Conservation (phyloP, 73 alveolate genomes). For the Paramecium octaurelia region DNA sequence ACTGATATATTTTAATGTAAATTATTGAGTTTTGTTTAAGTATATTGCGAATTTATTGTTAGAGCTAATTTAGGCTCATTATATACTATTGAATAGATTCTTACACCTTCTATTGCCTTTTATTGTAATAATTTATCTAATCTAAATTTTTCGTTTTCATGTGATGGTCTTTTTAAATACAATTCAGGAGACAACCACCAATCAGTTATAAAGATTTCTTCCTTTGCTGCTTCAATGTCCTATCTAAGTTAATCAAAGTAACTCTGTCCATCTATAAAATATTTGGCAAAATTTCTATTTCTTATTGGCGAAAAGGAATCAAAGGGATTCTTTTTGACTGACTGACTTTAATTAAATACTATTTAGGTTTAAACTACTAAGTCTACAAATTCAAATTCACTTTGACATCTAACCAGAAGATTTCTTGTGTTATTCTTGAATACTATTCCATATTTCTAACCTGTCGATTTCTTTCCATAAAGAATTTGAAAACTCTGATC, state of each 20-base stretch:
- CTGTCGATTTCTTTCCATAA: slow-evolving; percentile 56
- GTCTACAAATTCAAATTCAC: slow-evolving; percentile 26
- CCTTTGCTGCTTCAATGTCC: slow-evolving; percentile 68
- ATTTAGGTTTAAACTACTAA: slow-evolving; percentile 15
- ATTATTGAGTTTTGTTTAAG: slow-evolving; percentile 61
- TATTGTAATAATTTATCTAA: slow-evolving; percentile 54
- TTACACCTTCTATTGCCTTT: slow-evolving; percentile 85
- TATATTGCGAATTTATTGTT: slow-evolving; percentile 70
- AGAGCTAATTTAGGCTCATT: slow-evolving; percentile 79
- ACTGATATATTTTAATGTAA: slow-evolving; percentile 84
- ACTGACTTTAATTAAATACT: slow-evolving; percentile 37
- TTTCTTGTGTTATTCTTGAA: slow-evolving; percentile 44
- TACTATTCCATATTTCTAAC: slow-evolving; percentile 47
- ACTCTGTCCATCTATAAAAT: slow-evolving; percentile 72
- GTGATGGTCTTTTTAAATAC: slow-evolving; percentile 34
- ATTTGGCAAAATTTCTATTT: slow-evolving; percentile 2
- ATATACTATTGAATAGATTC: slow-evolving; percentile 73
- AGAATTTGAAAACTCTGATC: slow-evolving; percentile 45
- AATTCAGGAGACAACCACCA: slow-evolving; percentile 77
- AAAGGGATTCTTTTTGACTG: not conserved
- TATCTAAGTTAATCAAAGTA: slow-evolving; percentile 65
- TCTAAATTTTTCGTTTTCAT: slow-evolving; percentile 8
- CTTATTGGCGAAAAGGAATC: slow-evolving; percentile 68
- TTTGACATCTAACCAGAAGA: slow-evolving; percentile 10
- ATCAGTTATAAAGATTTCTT: slow-evolving; percentile 63